These are phyloP conservation scores for Paspalum notatum DNA, from an alignment of 176 grass and related monocot species.

Conservation along the genomic window DNA sequence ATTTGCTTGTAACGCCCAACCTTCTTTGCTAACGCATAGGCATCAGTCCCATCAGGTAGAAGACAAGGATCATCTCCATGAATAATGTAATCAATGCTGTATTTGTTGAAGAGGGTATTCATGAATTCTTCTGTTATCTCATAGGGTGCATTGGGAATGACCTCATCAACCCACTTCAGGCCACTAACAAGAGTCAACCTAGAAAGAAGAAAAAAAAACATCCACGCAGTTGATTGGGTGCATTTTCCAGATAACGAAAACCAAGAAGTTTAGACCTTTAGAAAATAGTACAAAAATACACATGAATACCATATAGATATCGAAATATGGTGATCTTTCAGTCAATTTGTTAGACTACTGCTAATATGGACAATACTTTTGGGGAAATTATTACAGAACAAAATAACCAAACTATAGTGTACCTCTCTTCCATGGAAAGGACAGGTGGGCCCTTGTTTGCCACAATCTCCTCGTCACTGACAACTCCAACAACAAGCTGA, in stretches of 20 bases:
- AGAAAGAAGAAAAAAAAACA: conserved; percentile 27
- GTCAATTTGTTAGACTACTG: neutral
- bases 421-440: conserved; percentile 98
- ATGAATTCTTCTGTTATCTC: conserved; percentile 91
- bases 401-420: neutral
- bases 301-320: neutral
- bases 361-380: neutral
- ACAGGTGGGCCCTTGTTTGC: conserved; percentile 91
- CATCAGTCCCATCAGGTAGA: conserved; percentile 84
- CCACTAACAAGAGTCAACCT: conserved; percentile 88
- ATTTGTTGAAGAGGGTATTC: conserved; percentile 90
- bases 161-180: conserved; percentile 94
- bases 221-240: conserved; percentile 5
- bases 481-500: conserved; percentile 79
- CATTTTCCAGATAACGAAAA: neutral
- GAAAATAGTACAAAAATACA: neutral
- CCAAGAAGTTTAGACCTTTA: neutral
- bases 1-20: conserved; percentile 93
- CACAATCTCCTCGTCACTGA: conserved; percentile 91
- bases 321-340: neutral
- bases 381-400: neutral
- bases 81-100: conserved; percentile 83
- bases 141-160: conserved; percentile 80
- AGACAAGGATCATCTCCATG: conserved; percentile 96
- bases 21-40: conserved; percentile 85